phyloP scores from a whole-genome alignment of 148 eudicot genomes.

The Vaccinium vitisidaea region DNA sequence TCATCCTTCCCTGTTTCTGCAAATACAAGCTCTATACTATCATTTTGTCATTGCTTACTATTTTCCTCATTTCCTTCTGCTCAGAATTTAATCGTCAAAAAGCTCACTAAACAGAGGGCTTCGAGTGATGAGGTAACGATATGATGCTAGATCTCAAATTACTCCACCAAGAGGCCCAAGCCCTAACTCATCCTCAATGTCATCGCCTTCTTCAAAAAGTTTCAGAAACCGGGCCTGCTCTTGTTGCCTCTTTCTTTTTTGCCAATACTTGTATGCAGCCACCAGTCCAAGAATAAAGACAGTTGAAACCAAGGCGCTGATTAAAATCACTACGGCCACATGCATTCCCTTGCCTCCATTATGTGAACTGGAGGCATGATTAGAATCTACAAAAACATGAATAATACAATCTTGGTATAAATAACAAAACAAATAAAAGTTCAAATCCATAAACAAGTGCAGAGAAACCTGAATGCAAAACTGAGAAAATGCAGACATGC shows the following conservation, averaged over 20 bases:
- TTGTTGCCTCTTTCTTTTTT: slow-evolving; percentile 64
- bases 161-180: slow-evolving; percentile 50
- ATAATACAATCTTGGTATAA: background rate
- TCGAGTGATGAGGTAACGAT: background rate
- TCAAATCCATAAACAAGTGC: background rate
- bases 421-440: background rate
- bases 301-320: slow-evolving; percentile 37
- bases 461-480: background rate
- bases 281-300: slow-evolving; percentile 38
- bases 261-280: slow-evolving; percentile 62
- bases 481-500: background rate
- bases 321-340: slow-evolving; percentile 31
- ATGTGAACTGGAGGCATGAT: slow-evolving; percentile 23
- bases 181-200: slow-evolving; percentile 78
- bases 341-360: slow-evolving; percentile 31
- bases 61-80: background rate
- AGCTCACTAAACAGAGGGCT: background rate
- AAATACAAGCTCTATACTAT: background rate
- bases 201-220: slow-evolving; percentile 82
- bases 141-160: slow-evolving; percentile 17
- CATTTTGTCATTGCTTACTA: background rate
- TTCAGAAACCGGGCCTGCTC: slow-evolving; percentile 84
- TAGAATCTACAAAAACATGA: slow-evolving; percentile 37
- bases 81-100: background rate
- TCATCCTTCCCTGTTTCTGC: background rate